A percentile compares a stretch with the other conserved stretches of the same genome.
Evolutionary conservation across 2,329 filamentous ascomycete genomes (phyloP).

Genomic region (Lecanicillium sp.): DNA sequence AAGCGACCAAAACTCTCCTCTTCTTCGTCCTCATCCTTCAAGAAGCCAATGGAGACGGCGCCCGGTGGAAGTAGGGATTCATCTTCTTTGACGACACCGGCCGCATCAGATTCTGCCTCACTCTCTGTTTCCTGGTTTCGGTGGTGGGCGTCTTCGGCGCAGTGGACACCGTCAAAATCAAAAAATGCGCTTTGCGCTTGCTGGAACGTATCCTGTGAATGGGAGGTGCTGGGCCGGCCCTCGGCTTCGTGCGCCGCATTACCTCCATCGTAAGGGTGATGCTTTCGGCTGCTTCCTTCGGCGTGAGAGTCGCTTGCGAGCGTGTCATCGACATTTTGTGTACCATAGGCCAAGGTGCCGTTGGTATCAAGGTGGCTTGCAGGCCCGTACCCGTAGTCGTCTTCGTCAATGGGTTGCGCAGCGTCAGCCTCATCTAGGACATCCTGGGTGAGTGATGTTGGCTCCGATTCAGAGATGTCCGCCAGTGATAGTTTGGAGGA

Average conservation of each 20-base stretch:
- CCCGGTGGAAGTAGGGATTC: conserved; percentile 13
- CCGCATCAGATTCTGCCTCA: too few relatives aligned
- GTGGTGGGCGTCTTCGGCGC: conserved; percentile 40
- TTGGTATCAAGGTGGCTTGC: conserved; percentile 16
- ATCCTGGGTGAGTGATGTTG: conserved; percentile 40
- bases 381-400: conserved; percentile 15
- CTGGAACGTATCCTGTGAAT: conserved; percentile 54
- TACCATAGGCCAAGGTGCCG: too few relatives aligned
- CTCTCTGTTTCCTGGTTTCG: background rate
- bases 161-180: conserved; percentile 78
- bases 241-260: conserved; percentile 12
- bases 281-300: background rate
- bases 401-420: conserved; percentile 23
- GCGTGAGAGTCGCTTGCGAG: too few relatives aligned
- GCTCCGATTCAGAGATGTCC: conserved; percentile 51
- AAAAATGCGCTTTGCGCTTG: conserved; percentile 63
- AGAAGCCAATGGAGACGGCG: too few relatives aligned
- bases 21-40: too few relatives aligned
- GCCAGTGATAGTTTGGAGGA: conserved; percentile 45
- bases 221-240: conserved; percentile 32
- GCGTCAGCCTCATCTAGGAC: conserved; percentile 47
- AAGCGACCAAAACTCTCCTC: too few relatives aligned
- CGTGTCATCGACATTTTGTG: too few relatives aligned
- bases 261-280: conserved; percentile 4
- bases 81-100: conserved; percentile 22